Evolutionary conservation across 129 eudicot genomes (phyloP).

Genomic region (Flaveria bidentis): DNA sequence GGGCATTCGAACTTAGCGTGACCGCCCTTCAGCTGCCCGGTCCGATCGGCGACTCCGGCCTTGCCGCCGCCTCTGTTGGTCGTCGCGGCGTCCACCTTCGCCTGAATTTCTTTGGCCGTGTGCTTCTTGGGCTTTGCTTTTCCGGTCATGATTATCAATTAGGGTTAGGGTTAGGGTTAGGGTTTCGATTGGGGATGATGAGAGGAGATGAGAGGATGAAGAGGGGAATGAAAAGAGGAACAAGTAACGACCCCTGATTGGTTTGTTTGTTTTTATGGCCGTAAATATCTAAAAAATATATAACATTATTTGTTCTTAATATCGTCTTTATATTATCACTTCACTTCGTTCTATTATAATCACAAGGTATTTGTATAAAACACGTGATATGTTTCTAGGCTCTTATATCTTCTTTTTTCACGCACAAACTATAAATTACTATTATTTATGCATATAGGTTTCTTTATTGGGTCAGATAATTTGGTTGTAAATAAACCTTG

Average conservation of each 20-base stretch:
- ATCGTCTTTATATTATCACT: too few relatives aligned
- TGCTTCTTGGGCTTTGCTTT: constrained; percentile 79
- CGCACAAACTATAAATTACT: too few relatives aligned
- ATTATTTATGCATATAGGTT: too few relatives aligned
- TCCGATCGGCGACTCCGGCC: constrained; percentile 84
- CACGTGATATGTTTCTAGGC: too few relatives aligned
- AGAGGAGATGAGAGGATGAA: constrained; percentile 3
- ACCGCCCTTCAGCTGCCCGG: constrained; percentile 75
- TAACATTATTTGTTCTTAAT: too few relatives aligned
- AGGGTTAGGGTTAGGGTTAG: not conserved
- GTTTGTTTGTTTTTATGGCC: not conserved
- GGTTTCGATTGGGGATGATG: constrained; percentile 18
- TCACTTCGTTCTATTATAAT: too few relatives aligned
- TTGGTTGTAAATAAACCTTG: too few relatives aligned
- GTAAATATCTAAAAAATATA: not conserved
- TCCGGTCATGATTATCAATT: constrained; percentile 48
- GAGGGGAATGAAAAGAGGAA: not conserved
- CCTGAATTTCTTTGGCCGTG: constrained; percentile 62
- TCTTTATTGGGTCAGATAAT: too few relatives aligned
- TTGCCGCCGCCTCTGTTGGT: constrained; percentile 83
- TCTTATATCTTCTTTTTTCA: too few relatives aligned
- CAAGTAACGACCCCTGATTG: not conserved
- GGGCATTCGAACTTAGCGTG: constrained; percentile 94
- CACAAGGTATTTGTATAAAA: too few relatives aligned
- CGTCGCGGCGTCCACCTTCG: constrained; percentile 76